Conservation (phyloP, 129 eudicot species). For the Helianthus tuberosus region DNA sequence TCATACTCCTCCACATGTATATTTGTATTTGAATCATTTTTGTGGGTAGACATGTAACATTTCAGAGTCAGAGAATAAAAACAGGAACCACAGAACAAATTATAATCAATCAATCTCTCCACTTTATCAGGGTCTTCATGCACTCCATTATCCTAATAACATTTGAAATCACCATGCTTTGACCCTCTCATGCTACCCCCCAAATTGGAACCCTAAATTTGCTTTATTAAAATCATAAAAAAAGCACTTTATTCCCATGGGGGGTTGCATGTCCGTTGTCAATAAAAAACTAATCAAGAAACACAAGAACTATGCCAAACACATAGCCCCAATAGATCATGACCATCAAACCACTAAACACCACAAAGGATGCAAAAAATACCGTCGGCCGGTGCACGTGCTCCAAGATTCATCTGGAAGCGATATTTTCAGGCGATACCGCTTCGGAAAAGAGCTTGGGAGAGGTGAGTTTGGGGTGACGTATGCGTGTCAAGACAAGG, state of each 20-base stretch:
- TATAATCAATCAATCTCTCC: slow-evolving; percentile 29
- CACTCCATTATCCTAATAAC: slow-evolving; percentile 33
- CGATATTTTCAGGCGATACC: slow-evolving; percentile 47
- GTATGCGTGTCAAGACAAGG: slow-evolving; percentile 59
- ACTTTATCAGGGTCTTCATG: slow-evolving; percentile 30
- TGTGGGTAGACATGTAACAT: not conserved
- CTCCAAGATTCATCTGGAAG: slow-evolving; percentile 46
- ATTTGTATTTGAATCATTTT: too few species aligned
- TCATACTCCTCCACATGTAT: too few species aligned
- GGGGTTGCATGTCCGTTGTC: slow-evolving; percentile 74
- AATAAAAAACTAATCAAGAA: slow-evolving; percentile 39
- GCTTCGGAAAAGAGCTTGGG: slow-evolving; percentile 78
- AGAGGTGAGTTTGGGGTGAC: slow-evolving; percentile 93
- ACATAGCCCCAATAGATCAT: slow-evolving; percentile 14
- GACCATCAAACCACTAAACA: slow-evolving; percentile 22
- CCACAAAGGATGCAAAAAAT: slow-evolving; percentile 21
- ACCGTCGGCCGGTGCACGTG: slow-evolving; percentile 37
- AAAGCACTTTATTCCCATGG: slow-evolving; percentile 51
- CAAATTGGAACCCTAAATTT: slow-evolving; percentile 35
- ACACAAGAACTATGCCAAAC: slow-evolving; percentile 36
- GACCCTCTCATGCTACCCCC: slow-evolving; percentile 45
- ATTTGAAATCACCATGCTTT: slow-evolving; percentile 33
- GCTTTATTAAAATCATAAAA: slow-evolving; percentile 18
- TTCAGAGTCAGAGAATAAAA: slow-evolving; percentile 26
- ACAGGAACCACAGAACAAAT: slow-evolving; percentile 31